Base-by-base conservation (phyloP, 805 yeast species). In the Wickerhamiella nectarea region DNA sequence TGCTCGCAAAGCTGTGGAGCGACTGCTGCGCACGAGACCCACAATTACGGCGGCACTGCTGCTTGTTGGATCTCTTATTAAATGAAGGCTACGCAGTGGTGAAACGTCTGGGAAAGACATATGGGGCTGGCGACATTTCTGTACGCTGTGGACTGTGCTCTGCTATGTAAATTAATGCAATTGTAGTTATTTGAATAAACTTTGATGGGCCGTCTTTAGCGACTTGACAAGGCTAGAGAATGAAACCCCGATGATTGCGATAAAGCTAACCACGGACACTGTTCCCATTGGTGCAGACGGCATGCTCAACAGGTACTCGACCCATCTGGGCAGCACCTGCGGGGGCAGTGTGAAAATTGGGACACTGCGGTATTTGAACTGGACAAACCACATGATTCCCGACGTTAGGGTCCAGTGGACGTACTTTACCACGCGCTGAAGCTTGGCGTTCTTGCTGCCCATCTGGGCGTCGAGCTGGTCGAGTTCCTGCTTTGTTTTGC, bases 201-300 rank as follows among this genome's bases (percentile, higher is more conserved):
- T 5, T 6, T 8, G 8, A 5, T 21, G 5, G 24, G 24, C 24
- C 5, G 24, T 8, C 8, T 21, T 21, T 21, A 5, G 8, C 5
- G 24, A 5, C 24, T 8, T 21, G 5, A 21, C 5, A 6, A 21
- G 24, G 8, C 24, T 35, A 17, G 22, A n/a, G 15, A 28, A 38
- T 4, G 34, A 34, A 4, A 24, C 18, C 8, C 37, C 20, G 24
- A 36, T 36, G 34, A 46, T 37, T 14, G 38, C 15, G 59, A 72
- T 66, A 82, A 80, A 75, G 4, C 68, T 61, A 6, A 74, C 66
- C 36, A 74, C 68, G 1, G 84, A 80, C 15, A 80, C 65, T 0
- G 80, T 70, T 10, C 85, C 84, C 15, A 61, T 56, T 1, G 72
- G 70, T n/a, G 78, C 70, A 41, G 74, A 71, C 1, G 87, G 85